Base-by-base conservation (phyloP, 805 yeast species). In the Nakazawaea ambrosiae region DNA sequence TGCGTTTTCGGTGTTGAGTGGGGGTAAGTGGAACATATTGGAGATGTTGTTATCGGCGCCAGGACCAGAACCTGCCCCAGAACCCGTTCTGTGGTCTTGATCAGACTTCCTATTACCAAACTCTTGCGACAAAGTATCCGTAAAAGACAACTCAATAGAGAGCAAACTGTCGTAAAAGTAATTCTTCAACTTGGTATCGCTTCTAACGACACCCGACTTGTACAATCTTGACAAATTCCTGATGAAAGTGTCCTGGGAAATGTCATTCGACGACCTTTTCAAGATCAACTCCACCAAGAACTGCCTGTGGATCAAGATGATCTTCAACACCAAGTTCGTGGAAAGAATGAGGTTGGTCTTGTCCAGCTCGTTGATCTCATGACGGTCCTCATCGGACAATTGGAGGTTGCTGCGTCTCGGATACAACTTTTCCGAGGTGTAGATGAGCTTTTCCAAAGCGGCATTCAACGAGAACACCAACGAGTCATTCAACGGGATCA, bases 91-190 rank as follows among this genome's bases (percentile, higher is more conserved):
- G 33, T 17, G 20, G n/a, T 11, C 5, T 19, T 18, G 20, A 10
- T 22, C 24, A n/a, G n/a, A n/a, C n/a, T n/a, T n/a, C n/a, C n/a
- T n/a, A n/a, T n/a, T n/a, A n/a, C n/a, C n/a, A n/a, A n/a, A n/a
- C 38, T 53, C 54, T 38, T 50, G 29, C 57, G 46, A 52, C 5
- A 49, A 18, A 1, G 45, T 31, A 38, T 60, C 66, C 1, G 63
- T 53, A 4, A 60, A 53, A 26, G 50, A 47, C 15, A 53, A 43
- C 49, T 76, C 78, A 48, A 77, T 58, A 1, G 81, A 67, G 8
- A 76, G 55, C 25, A 79, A 55, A 39, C 78, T 65, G 49, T 79
- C 86, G 50, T 78, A 76, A 1, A 78, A 56, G 44, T 78, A 54
- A 35, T 78, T 77, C 44, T 68, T 68, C 36, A 78, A 50, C 44